Evolutionary conservation across 495 filamentous ascomycete species (phyloP), one percentile per base, ranked within the genome.

Genomic region (Annulohypoxylon maeteangense): DNA sequence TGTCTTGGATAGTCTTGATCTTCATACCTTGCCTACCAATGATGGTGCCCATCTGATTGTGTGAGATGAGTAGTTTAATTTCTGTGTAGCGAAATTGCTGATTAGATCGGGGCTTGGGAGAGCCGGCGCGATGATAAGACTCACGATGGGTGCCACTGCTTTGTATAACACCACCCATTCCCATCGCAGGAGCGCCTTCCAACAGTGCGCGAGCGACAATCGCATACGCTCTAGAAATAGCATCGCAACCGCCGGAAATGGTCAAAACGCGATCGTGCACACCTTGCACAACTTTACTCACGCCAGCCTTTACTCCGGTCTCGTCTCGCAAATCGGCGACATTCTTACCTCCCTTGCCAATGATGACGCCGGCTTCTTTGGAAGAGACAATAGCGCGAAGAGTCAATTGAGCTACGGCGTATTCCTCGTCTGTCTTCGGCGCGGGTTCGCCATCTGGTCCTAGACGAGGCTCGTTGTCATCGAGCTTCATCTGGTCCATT

Each of bases 11-110:
- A 80, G 97, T 92, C 87, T 99, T 99, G 85, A 99, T 99, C 85
- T 98, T 98, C 66, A 97, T 86, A 47, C 95, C 95, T 82, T 94
- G 91, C 57, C 94, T 91, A 68, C 95, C 95, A 74, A 99, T 99
- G 80, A 99, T 97, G 69, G 95, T 98, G 59, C 95, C 95, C 95
- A 99, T 99, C 80, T 99, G 96, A 78, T 98, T 98, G 83, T 99
- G 95, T 18, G 96, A 98, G 77, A 99, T 99, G 72, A 99, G 89
- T 8, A 99, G 89, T 67, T 97, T 97, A 78, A 99, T 91, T 32
- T 96, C 95, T 99, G 67, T 60, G 57, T 20, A 7, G 7, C 20
- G 7, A 32, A 4, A 0, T 6, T 16, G 59, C 8, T 1, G 40
- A 54, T 82, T 65, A 80, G 78, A 68, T 38, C 27, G 27, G 53